Evolutionary conservation across 2,329 filamentous ascomycete genomes (phyloP), one percentile per base, ranked within the genome.

Genomic region (Nakataea oryzae): DNA sequence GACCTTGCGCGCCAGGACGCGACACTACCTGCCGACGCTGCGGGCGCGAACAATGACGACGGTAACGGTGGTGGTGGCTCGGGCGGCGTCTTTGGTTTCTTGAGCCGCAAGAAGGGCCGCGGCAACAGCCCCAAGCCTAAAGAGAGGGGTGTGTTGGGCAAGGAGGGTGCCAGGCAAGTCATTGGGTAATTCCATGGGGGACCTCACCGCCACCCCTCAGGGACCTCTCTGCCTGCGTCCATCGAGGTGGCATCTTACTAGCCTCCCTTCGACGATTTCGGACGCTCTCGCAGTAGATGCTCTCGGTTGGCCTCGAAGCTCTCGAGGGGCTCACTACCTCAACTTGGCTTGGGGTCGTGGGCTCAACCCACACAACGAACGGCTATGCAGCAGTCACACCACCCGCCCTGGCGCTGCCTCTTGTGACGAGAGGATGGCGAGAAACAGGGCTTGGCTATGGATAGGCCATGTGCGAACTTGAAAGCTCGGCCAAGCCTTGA

Each of bases 111-210:
- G 78, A 96, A 91, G 78, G 91, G 93, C 30, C 82, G 93, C 65
- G 91, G 92, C 62, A 87, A 92, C 74, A 97, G 92, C 72, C 95
- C 95, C 1, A 97, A 96, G 77, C 93, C 93, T 29, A 93, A 91
- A 73, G 93, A 97, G 76, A 85, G 91, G 62, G 95, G 95, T 63
- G 93, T 99, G 9, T 72, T 99, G 63, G 95, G 95, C 63, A 97
- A 97, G 72, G 93, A 97, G 73, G 95, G 95, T 21, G 93, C 95
- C 13, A 83, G 95, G 72, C 87, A 91, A 66, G 84, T 93, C 62
- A 88, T 93, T 70, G 87, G 85, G 68, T 89, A 78, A 78, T 57
- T 34, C 54, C 27, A 57, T 54, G 29, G 54, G 17, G n/a, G 7
- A 17, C 41, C 21, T 50, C 24, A 8, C 11, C 41, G 41, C 41